phyloP scores from a whole-genome alignment of 2,329 filamentous ascomycete species.

The Aspergillus luchuensis region DNA sequence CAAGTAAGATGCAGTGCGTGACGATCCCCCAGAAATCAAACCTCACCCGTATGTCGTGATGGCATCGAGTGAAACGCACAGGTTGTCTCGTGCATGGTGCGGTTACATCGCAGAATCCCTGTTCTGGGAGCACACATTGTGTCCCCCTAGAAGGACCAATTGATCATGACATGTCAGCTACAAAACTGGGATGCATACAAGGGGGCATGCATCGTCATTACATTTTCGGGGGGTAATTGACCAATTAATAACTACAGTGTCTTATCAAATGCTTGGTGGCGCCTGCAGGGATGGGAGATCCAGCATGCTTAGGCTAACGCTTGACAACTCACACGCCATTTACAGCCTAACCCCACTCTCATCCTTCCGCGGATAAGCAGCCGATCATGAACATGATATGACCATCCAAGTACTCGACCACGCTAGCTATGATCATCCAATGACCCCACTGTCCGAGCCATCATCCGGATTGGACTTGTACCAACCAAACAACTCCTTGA shows the following conservation, averaged over 20 bases:
- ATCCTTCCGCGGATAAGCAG: background rate
- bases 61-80: no score
- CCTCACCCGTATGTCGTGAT: no score
- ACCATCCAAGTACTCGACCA: background rate
- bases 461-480: background rate
- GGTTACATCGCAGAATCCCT: background rate
- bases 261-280: background rate
- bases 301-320: background rate
- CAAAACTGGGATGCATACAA: background rate
- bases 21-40: no score
- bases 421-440: background rate
- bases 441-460: background rate
- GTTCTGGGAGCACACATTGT: background rate
- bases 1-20: no score
- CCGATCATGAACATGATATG: background rate
- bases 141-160: background rate
- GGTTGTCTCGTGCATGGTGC: background rate
- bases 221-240: no score
- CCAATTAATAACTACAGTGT: background rate
- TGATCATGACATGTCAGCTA: background rate
- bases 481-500: constrained; percentile 7
- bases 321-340: background rate
- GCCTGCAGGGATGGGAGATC: background rate
- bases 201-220: background rate
- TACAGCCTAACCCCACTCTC: background rate